These are phyloP conservation scores for Arthrobotrys sinensis DNA, from an alignment of 2,329 filamentous ascomycete genomes.

Conservation along the genomic window DNA sequence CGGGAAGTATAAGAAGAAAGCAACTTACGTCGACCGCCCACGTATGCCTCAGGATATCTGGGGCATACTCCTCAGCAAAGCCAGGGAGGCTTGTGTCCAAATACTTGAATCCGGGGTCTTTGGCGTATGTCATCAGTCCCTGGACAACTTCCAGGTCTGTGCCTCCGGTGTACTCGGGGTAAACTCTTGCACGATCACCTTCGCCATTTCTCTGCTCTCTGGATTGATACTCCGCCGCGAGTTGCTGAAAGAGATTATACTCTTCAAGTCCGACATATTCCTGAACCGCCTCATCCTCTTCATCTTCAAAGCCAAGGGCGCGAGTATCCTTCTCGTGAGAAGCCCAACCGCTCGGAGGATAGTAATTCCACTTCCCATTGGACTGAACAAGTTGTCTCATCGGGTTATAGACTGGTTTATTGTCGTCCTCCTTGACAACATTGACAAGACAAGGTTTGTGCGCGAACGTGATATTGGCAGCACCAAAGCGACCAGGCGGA, in stretches of 20 bases:
- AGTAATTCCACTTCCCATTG: not conserved
- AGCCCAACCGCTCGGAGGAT: not conserved
- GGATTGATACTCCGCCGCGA: not conserved
- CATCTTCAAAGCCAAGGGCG: not conserved
- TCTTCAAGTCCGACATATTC: not conserved
- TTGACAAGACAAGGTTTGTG: not conserved
- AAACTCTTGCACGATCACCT: conserved; percentile 8
- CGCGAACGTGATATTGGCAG: not conserved
- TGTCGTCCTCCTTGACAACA: not conserved
- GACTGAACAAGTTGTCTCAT: conserved; percentile 10
- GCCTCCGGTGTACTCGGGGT: not conserved
- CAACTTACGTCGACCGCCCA: conserved; percentile 38
- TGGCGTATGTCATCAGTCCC: conserved; percentile 8
- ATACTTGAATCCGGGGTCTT: conserved; percentile 44
- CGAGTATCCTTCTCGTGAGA: conserved; percentile 3
- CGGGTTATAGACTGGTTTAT: conserved; percentile 2
- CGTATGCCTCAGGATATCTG: conserved; percentile 33
- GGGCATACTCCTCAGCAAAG: conserved; percentile 37
- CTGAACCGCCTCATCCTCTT: not conserved
- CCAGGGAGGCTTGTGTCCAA: conserved; percentile 47
- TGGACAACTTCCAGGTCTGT: conserved; percentile 22
- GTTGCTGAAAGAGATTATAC: not conserved
- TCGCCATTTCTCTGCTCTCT: not conserved
- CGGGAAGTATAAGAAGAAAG: too few relatives aligned
- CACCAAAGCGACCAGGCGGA: not conserved